These are phyloP conservation scores for Zymoseptoria brevis DNA, from an alignment of 2,329 filamentous ascomycete genomes.

Conservation along the genomic window DNA sequence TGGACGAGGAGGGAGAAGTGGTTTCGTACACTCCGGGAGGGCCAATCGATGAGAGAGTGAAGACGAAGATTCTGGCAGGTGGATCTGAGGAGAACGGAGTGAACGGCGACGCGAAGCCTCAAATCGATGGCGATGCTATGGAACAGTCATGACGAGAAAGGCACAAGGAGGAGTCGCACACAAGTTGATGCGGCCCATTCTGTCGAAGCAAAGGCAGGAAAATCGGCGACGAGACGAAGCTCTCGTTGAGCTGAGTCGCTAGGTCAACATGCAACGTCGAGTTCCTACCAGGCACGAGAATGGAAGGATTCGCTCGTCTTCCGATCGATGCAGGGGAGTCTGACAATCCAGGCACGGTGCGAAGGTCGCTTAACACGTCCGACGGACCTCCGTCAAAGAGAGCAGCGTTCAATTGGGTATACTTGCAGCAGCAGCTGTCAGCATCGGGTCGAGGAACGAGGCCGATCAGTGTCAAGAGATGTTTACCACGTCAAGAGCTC, in stretches of 20 bases:
- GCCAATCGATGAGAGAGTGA: constrained; percentile 23
- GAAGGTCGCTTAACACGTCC: not conserved
- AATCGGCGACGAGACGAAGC: not conserved
- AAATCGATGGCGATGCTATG: not conserved
- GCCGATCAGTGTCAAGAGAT: not conserved
- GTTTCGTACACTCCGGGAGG: constrained; percentile 40
- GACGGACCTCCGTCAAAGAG: not conserved
- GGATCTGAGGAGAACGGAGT: constrained; percentile 16
- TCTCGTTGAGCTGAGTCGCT: not conserved
- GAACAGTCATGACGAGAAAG: constrained; percentile 1
- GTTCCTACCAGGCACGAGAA: not conserved
- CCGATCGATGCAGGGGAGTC: not conserved
- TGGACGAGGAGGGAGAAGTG: constrained; percentile 84
- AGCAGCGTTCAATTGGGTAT: not conserved
- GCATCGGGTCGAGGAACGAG: not conserved
- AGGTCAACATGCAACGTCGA: not conserved
- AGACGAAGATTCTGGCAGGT: constrained; percentile 27
- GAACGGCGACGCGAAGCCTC: not conserved
- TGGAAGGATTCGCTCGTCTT: not conserved
- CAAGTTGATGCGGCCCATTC: not conserved
- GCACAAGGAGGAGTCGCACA: not conserved
- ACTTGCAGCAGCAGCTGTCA: not conserved
- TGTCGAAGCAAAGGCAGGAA: not conserved
- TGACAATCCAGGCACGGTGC: not conserved
- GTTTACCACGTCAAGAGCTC: not conserved